Evolutionary conservation across 176 grass and related monocot species (phyloP).

Genomic region (Oryza australiensis): DNA sequence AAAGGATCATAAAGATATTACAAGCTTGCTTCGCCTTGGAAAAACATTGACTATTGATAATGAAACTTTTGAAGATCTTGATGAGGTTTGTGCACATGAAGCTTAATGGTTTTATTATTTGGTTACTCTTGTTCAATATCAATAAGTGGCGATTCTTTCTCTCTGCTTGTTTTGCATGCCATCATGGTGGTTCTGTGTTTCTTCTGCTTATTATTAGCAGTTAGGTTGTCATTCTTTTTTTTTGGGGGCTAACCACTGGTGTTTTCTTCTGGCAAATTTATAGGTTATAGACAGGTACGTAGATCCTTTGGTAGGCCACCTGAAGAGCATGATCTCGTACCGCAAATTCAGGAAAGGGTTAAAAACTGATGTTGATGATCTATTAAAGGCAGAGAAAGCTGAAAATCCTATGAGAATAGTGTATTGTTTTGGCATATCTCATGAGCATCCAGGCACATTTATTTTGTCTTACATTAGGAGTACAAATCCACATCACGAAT

Average conservation of each 20-base stretch:
- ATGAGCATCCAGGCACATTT: constrained; percentile 89
- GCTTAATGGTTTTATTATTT: no score
- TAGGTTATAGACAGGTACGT: constrained; percentile 98
- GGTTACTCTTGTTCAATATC: constrained; percentile 5
- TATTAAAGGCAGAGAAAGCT: constrained; percentile 72
- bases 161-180: neutral
- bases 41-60: constrained; percentile 83
- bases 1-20: constrained; percentile 95
- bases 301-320: constrained; percentile 79
- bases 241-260: neutral
- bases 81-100: constrained; percentile 70
- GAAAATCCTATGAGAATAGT: constrained; percentile 93
- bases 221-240: neutral
- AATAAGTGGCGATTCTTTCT: neutral
- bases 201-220: neutral
- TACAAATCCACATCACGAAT: constrained; percentile 94
- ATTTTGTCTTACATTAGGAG: constrained; percentile 92
- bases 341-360: constrained; percentile 89
- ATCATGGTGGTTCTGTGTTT: neutral
- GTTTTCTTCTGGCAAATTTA: constrained; percentile 24
- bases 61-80: constrained; percentile 98
- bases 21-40: constrained; percentile 92
- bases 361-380: constrained; percentile 79
- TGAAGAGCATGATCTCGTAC: constrained; percentile 87
- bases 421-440: constrained; percentile 88